Base-by-base conservation (phyloP, 306 rosid species). In the Cucumis sativus region DNA sequence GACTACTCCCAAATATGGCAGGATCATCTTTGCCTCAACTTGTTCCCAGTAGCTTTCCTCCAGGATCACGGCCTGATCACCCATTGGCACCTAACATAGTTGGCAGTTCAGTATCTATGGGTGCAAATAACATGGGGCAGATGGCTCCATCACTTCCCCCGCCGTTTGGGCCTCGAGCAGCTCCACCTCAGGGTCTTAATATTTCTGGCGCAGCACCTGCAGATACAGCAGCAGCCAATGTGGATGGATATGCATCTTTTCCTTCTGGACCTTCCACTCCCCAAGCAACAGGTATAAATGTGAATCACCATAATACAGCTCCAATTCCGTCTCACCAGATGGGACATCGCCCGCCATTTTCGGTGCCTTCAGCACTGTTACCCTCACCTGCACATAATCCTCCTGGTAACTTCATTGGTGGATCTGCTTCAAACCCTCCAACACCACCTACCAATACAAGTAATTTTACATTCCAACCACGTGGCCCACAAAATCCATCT, bases 391-490 rank as follows among this genome's bases (percentile, higher is more conserved):
- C 78, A 74, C 67, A 79, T 69, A 76, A 80, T 68, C 80, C 82
- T 79, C 0, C 84, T 79, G 1, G 83, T 85, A 77, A 79, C 85
- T 33, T 63, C 47, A 76, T 79, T 84, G 76, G 77, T 56, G 87
- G 85, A 80, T 57, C 87, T 12, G 82, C 90, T 65, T 64, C 85
- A 76, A 78, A 84, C 51, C 76, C 86, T 77, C 84, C 78, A 83
- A 93, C 88, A 77, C 78, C 91, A 64, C 67, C 87, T 78, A 85
- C 92, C 73, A 84, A 81, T 80, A 84, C 92, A 13, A 88, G 90
- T 16, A 81, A 87, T 85, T 90, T 92, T 78, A 88, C 91, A 70
- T 95, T 92, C 80, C 97, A 83, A 65, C 85, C 88, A 21, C 92
- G 79, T 49, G 69, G 75, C 51, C 93, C 88, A 0, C 88, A 64